These are phyloP conservation scores for Suillus subalutaceus DNA, from an alignment of 768 basidiomycete species.

Conservation along the genomic window DNA sequence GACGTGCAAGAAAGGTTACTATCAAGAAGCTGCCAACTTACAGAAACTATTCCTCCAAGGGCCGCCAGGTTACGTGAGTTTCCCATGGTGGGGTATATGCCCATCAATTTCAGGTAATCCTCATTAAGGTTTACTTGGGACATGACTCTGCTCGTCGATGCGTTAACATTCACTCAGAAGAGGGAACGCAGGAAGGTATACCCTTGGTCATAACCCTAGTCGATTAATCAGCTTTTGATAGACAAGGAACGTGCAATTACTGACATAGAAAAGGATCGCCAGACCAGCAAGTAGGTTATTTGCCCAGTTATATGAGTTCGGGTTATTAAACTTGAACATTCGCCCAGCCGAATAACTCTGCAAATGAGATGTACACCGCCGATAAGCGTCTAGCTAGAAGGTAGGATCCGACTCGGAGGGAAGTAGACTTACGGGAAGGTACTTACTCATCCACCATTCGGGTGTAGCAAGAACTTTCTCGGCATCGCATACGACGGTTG, in stretches of 20 bases:
- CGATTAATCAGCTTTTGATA: neutral
- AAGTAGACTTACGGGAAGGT: constrained; percentile 9
- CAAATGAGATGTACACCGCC: neutral
- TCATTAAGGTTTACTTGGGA: constrained; percentile 14
- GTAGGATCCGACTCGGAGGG: neutral
- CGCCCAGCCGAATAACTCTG: constrained; percentile 8
- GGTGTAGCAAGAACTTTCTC: constrained; percentile 7
- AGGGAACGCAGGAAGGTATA: neutral
- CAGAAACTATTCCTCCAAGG: constrained; percentile 15
- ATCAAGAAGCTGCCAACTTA: neutral
- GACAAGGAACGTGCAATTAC: neutral
- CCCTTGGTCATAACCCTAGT: constrained; percentile 13
- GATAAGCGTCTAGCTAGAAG: neutral
- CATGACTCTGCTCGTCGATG: constrained; percentile 7
- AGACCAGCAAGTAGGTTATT: constrained; percentile 11
- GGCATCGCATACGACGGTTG: neutral
- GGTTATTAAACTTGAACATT: constrained; percentile 11
- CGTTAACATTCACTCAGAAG: neutral
- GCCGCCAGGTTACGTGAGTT: constrained; percentile 14
- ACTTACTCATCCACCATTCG: constrained; percentile 13
- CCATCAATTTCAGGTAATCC: constrained; percentile 11
- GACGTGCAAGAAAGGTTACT: neutral
- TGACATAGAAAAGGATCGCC: constrained; percentile 10
- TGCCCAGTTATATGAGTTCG: constrained; percentile 12
- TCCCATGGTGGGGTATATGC: constrained; percentile 12